Evolutionary conservation across 768 basidiomycete species (phyloP), one percentile per base, ranked within the genome.

Genomic region (Tephrocybe sp.): DNA sequence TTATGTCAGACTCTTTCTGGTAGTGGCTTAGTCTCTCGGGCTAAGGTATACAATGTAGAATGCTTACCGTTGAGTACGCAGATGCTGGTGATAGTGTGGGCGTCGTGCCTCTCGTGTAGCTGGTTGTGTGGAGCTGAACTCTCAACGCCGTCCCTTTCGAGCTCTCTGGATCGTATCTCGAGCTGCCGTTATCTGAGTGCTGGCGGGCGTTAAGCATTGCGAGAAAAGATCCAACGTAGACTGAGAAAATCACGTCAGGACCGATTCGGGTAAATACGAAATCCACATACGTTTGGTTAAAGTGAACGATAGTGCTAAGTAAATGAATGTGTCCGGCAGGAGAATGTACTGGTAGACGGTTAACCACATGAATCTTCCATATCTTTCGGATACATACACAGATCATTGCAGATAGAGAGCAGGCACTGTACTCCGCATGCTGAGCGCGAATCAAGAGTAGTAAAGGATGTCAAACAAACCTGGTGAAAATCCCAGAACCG

Each of bases 171-270:
- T 58, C 60, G 19, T 32, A 30, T 40, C 49, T 47, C 13, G 53
- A 39, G 33, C 47, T 45, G 9, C 30, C 42, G 22, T 52, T 31
- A 11, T 47, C 48, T 2, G 51, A 56, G 1, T 66, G 61, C 56
- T 71, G 64, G 0, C 75, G 69, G n/a, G 75, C 68, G 51, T 77
- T 76, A 26, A 77, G 65, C 71, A 75, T 70, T 2, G 72, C 67
- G 12, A 75, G 56, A 59, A 73, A 80, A 0, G 77, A 78, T n/a
- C 70, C 72, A 31, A 74, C 68, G 48, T 79, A 79, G 7, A 80
- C 78, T 79, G 50, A 1, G 40, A 16, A 1, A 34, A 46, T 33
- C 17, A 11, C 2, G 51, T 30, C 12, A 35, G 8, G 34, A 5
- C 34, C 30, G 36, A 26, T 11, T 34, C 38, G 14, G 34, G 6